phyloP scores from a whole-genome alignment of 2,329 filamentous ascomycete genomes.

The Magnaporthiopsis incrustans region DNA sequence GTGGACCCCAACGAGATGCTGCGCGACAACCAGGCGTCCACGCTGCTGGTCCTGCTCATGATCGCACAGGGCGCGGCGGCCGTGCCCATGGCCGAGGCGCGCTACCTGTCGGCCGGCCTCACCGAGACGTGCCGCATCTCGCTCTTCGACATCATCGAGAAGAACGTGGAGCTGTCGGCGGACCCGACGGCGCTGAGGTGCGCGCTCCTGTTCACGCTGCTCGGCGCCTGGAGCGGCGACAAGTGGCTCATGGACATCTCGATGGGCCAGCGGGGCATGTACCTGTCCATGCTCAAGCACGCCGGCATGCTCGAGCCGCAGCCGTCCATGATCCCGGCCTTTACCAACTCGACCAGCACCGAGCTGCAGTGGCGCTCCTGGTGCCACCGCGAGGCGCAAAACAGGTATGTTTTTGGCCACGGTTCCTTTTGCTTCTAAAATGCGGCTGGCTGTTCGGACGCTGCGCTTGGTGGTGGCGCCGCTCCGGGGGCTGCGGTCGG shows the following conservation, averaged over 20 bases:
- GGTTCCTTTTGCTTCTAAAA: constrained; percentile 1
- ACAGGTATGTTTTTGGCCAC: constrained; percentile 47
- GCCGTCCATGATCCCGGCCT: constrained; percentile 33
- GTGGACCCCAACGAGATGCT: constrained; percentile 62
- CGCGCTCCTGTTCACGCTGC: constrained; percentile 58
- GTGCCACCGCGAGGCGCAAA: constrained; percentile 56
- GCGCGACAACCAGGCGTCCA: constrained; percentile 57
- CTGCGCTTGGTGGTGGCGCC: background rate
- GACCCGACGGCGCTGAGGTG: constrained; percentile 58
- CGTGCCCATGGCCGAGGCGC: constrained; percentile 57
- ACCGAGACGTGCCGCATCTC: constrained; percentile 66
- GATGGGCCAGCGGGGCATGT: constrained; percentile 67
- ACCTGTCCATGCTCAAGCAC: constrained; percentile 64
- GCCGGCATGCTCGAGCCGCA: constrained; percentile 56
- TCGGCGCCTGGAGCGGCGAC: constrained; percentile 66
- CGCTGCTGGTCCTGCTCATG: constrained; percentile 61
- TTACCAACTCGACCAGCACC: constrained; percentile 32
- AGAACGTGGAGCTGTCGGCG: constrained; percentile 59
- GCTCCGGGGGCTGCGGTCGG: background rate
- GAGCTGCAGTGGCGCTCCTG: constrained; percentile 55
- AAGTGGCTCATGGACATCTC: constrained; percentile 74
- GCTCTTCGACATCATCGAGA: constrained; percentile 64
- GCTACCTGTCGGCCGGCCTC: constrained; percentile 57
- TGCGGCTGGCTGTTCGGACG: constrained; percentile 18
- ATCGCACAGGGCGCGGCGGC: constrained; percentile 62